Conservation (phyloP, 805 yeast genomes). For the Hermanozyma aechmeae region DNA sequence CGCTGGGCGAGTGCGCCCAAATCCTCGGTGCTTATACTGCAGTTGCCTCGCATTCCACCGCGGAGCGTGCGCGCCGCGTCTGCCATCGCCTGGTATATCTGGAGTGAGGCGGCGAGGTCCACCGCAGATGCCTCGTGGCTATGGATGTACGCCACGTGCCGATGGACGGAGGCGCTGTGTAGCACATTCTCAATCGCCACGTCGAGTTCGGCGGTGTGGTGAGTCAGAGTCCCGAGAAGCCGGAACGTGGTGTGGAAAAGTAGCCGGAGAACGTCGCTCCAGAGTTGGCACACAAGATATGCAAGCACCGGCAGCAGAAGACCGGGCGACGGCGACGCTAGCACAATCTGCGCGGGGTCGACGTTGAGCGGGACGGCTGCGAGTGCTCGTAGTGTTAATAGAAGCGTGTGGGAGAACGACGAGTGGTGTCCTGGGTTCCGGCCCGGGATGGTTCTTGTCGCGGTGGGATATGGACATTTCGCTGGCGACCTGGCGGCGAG, state of each 20-base stretch:
- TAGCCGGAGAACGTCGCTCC: conserved; percentile 28
- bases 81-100: conserved; percentile 20
- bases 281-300: conserved; percentile 21
- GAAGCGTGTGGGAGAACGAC: no score
- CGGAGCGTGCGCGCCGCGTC: conserved; percentile 2
- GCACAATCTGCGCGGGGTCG: no score
- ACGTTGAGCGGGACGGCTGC: no score
- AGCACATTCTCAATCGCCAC: conserved; percentile 10
- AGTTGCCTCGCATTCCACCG: background rate
- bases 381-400: no score
- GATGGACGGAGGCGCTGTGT: conserved; percentile 15
- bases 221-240: conserved; percentile 15
- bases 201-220: conserved; percentile 13
- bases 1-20: conserved; percentile 14
- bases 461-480: no score
- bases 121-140: no score
- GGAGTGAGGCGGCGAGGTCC: conserved; percentile 4
- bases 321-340: no score
- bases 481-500: no score
- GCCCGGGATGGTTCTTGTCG: no score
- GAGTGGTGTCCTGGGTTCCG: no score
- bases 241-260: conserved; percentile 18
- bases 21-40: conserved; percentile 10
- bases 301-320: no score
- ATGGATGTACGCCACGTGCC: conserved; percentile 13